A percentile compares a stretch with the other conserved stretches of the same genome.
phyloP scores from a whole-genome alignment of 257 asterid species.

The Scutellaria minor region DNA sequence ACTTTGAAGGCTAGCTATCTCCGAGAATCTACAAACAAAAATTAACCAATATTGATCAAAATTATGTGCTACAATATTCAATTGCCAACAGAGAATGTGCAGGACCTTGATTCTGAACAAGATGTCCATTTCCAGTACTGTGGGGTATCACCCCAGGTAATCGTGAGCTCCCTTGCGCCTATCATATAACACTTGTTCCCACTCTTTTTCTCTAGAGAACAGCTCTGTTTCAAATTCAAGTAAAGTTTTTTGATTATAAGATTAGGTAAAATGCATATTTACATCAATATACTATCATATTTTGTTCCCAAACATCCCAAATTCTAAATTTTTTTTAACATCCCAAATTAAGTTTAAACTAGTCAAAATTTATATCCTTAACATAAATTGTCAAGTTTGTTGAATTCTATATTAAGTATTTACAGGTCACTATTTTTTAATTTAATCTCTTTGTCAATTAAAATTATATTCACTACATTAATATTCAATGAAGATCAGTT shows the following conservation, averaged over 20 bases:
- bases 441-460: too few relatives aligned
- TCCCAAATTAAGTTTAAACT: too few relatives aligned
- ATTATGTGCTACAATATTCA: background rate
- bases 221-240: constrained; percentile 34
- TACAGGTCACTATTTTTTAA: too few relatives aligned
- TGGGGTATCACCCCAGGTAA: constrained; percentile 29
- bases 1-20: constrained; percentile 30
- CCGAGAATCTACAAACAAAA: constrained; percentile 34
- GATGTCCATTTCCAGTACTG: constrained; percentile 28
- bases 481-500: too few relatives aligned
- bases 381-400: too few relatives aligned
- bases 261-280: too few relatives aligned
- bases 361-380: too few relatives aligned
- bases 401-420: too few relatives aligned
- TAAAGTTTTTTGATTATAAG: background rate
- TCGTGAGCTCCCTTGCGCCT: constrained; percentile 29
- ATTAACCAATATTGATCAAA: background rate
- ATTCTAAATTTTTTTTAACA: too few relatives aligned
- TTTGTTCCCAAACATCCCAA: too few relatives aligned
- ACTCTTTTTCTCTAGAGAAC: constrained; percentile 37
- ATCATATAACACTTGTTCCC: constrained; percentile 7
- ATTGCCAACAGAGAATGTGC: background rate
- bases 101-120: constrained; percentile 16
- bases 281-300: too few relatives aligned
- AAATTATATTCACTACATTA: too few relatives aligned